These are phyloP conservation scores for Eucalyptus regnans DNA, from an alignment of 345 rosid species.

Conservation along the genomic window DNA sequence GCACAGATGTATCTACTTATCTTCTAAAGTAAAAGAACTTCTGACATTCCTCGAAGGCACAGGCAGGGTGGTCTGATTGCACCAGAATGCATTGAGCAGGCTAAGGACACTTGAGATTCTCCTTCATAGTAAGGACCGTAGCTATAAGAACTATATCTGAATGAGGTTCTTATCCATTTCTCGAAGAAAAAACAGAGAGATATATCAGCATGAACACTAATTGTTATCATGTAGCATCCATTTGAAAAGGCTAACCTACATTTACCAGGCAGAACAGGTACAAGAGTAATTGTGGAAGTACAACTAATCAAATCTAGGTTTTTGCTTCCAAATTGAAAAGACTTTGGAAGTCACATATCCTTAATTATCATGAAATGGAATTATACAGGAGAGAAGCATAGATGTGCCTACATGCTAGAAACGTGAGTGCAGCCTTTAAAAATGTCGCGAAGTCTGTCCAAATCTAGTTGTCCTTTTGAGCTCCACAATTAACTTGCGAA, in stretches of 20 bases:
- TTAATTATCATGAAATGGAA: background rate
- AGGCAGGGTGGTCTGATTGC: background rate
- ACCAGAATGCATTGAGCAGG: background rate
- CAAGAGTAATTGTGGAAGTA: background rate
- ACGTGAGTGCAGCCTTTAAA: background rate
- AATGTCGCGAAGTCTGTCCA: background rate
- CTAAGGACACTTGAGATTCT: background rate
- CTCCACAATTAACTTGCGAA: background rate
- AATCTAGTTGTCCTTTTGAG: background rate
- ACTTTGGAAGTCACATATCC: background rate
- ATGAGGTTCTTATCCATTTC: background rate
- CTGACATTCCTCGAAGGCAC: background rate
- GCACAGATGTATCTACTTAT: background rate
- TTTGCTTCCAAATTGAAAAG: background rate
- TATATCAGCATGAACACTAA: background rate
- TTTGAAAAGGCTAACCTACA: background rate
- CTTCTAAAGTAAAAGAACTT: background rate
- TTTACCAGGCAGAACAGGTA: background rate
- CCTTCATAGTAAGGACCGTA: background rate
- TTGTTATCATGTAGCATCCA: background rate
- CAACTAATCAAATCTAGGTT: background rate
- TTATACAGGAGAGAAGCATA: background rate
- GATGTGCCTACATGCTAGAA: background rate
- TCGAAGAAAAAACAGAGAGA: background rate
- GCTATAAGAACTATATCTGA: background rate